Conservation (phyloP, 2,329 filamentous ascomycete genomes). For the Exophiala xenobiotica region DNA sequence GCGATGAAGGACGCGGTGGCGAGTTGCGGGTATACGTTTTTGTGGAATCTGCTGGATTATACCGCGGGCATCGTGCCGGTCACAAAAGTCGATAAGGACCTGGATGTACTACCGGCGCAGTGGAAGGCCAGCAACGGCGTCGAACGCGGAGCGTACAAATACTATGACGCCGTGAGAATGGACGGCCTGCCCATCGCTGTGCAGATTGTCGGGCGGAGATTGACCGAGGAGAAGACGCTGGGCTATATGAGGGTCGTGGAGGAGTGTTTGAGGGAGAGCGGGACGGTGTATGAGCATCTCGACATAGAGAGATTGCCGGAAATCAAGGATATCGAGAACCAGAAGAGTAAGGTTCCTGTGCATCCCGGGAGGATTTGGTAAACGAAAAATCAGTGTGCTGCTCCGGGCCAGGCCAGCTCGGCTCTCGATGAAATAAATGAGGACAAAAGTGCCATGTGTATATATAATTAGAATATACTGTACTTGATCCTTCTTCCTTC, state of each 20-base stretch:
- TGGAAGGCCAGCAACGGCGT: conserved; percentile 68
- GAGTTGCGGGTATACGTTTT: conserved; percentile 87
- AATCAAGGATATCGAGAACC: conserved; percentile 7
- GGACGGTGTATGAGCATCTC: conserved; percentile 51
- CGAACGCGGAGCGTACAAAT: conserved; percentile 77
- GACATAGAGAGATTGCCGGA: conserved; percentile 40
- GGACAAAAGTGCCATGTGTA: too few species aligned
- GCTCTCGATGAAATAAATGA: too few species aligned
- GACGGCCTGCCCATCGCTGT: conserved; percentile 83
- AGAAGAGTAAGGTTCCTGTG: conserved; percentile 11
- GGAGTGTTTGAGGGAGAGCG: conserved; percentile 62
- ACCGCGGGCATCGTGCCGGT: conserved; percentile 78
- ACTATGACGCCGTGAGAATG: conserved; percentile 82
- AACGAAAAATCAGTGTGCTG: too few species aligned
- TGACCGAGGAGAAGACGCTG: conserved; percentile 87
- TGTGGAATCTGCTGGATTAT: conserved; percentile 94
- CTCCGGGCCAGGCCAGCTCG: too few species aligned
- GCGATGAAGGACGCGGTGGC: conserved; percentile 83
- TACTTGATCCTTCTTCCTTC: too few species aligned
- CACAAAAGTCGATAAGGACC: conserved; percentile 73
- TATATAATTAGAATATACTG: too few species aligned
- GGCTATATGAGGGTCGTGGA: conserved; percentile 78
- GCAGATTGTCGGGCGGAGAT: conserved; percentile 73
- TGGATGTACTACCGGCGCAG: conserved; percentile 59
- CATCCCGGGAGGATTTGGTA: conserved; percentile 19